Evolutionary conservation across 495 filamentous ascomycete genomes (phyloP).

Genomic region (Bryoglossum gracile): DNA sequence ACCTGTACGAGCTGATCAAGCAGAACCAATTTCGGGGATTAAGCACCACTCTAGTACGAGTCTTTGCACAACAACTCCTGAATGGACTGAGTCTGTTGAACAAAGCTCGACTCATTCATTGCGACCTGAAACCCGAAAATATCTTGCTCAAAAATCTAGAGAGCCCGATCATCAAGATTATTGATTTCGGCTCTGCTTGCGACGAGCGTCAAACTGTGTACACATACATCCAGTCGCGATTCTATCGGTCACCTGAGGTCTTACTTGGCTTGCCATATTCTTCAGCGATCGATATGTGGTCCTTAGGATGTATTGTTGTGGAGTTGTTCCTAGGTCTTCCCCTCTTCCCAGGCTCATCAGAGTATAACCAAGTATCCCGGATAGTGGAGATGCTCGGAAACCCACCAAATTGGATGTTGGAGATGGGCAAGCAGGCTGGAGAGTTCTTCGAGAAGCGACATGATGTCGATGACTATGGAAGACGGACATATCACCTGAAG

Average conservation of each 20-base stretch:
- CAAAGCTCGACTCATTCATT: slow-evolving; percentile 96
- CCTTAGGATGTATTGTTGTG: slow-evolving; percentile 95
- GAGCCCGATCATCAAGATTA: slow-evolving; percentile 99
- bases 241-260: slow-evolving; percentile 97
- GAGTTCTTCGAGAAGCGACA: slow-evolving; percentile 97
- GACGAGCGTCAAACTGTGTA: slow-evolving; percentile 99
- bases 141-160: slow-evolving; percentile 98
- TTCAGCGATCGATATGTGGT: slow-evolving; percentile 99
- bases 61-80: slow-evolving; percentile 95
- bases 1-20: slow-evolving; percentile 98
- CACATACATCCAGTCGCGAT: slow-evolving; percentile 98
- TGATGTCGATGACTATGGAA: slow-evolving; percentile 66
- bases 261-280: slow-evolving; percentile 92
- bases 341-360: slow-evolving; percentile 93
- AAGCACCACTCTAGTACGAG: slow-evolving; percentile 94
- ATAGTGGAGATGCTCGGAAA: slow-evolving; percentile 98
- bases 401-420: slow-evolving; percentile 97
- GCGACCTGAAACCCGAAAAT: slow-evolving; percentile 97
- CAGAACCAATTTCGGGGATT: slow-evolving; percentile 98
- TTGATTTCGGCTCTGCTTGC: slow-evolving; percentile 98
- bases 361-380: slow-evolving; percentile 96
- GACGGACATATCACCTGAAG: slow-evolving; percentile 86
- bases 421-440: slow-evolving; percentile 95
- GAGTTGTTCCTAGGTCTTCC: slow-evolving; percentile 95
- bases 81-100: slow-evolving; percentile 89